A percentile compares a stretch with the other conserved stretches of the same genome.
Conservation (phyloP, 768 basidiomycete genomes). For the Termitomyces sp. region DNA sequence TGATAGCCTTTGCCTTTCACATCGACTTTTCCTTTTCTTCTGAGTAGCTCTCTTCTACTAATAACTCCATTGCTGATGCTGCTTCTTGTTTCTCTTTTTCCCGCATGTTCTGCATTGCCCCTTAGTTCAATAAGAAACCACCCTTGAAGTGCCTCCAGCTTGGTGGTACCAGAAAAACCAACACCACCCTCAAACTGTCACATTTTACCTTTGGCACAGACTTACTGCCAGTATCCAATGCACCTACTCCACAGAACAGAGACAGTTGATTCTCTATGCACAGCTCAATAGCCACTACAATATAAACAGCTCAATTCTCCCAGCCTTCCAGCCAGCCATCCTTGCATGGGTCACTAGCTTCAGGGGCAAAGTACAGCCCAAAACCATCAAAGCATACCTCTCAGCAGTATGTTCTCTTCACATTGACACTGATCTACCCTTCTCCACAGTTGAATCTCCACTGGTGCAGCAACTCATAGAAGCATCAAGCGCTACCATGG, state of each 20-base stretch:
- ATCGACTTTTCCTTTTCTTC: too few species aligned
- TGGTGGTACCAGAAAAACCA: too few species aligned
- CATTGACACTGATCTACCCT: not conserved
- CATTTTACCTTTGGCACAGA: too few species aligned
- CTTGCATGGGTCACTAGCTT: not conserved
- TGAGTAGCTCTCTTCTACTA: not conserved
- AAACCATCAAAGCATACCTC: too few species aligned
- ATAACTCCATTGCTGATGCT: not conserved
- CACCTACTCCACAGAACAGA: not conserved
- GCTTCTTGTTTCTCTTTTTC: not conserved
- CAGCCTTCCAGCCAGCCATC: not conserved
- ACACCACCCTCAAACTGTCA: too few species aligned
- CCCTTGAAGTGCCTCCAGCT: too few species aligned
- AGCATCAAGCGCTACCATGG: too few species aligned
- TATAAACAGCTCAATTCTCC: not conserved
- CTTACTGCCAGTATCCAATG: not conserved
- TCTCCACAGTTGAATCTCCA: not conserved
- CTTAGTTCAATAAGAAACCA: too few species aligned
- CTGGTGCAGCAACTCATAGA: not conserved
- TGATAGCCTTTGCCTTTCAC: too few species aligned
- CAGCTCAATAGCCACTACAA: too few species aligned
- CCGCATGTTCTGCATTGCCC: too few species aligned
- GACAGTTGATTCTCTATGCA: not conserved
- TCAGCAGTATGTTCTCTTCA: not conserved
- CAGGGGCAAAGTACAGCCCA: not conserved